Base-by-base conservation (phyloP, 1,284 basidiomycete genomes). In the Porogramme epimiltina region DNA sequence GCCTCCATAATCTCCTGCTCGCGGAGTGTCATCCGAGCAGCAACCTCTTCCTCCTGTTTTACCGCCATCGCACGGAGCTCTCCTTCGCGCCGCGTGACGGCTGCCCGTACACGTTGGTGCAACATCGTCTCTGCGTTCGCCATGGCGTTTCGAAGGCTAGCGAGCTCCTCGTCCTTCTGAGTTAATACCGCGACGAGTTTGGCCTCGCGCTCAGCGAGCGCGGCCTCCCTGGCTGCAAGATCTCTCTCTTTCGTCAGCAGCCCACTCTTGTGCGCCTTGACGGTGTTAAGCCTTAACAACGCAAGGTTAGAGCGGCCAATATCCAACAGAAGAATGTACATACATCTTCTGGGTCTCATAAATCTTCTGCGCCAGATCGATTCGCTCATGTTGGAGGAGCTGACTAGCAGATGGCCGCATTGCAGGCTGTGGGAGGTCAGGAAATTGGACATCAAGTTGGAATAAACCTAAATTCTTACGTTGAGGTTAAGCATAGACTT, bases 401-500 rank as follows among this genome's bases (percentile, higher is more conserved):
- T 91, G 88, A 9, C 81, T 77, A 0, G 89, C 88, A 1, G 89
- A 92, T 2, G 91, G 91, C 37, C 91, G 81, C 81, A 89, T 87
- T 2, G 89, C 88, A 5, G 91, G 91, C 89, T 91, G 55, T 45
- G 25, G 18, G n/a, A n/a, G 6, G 4, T 40, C 10, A 26, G 23
- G 34, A 42, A 23, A 43, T 9, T 20, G 24, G 43, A n/a, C n/a
- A n/a, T n/a, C 23, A 28, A 11, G 18, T 11, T 39, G 20, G 16
- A 5, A 3, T 19, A 18, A 3, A n/a, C n/a, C 10, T 16, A 16
- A 19, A 19, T 1, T 70, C 86, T 58, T 62, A 93, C 91, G 62
- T 93, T 93, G 23, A 93, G 74, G 64, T 86, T 91, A 4, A 95
- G 71, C 93, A 95, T 95, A 0, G 87, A 78, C 66, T 90, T 91